Percentiles rank a stretch among this genome's conserved stretches.
phyloP scores from a whole-genome alignment of 495 filamentous ascomycete genomes.

The Podospora conica region DNA sequence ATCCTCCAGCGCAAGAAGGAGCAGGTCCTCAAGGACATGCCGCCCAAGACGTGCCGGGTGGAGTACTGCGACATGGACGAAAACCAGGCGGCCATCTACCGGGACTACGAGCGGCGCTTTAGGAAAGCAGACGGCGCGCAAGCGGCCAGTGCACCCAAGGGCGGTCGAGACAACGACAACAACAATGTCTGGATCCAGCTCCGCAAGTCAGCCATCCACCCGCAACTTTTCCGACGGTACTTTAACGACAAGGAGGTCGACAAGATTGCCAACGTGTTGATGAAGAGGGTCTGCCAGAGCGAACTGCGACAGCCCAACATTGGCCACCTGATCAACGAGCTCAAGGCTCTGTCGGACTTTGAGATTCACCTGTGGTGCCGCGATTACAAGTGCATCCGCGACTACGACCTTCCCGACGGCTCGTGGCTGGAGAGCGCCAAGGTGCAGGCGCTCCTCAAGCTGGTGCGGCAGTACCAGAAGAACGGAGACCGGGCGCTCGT shows the following conservation, averaged over 20 bases:
- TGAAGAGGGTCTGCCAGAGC: constrained; percentile 45
- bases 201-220: constrained; percentile 88
- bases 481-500: constrained; percentile 84
- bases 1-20: constrained; percentile 89
- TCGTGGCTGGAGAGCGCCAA: constrained; percentile 96
- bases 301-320: constrained; percentile 49
- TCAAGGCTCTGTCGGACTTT: constrained; percentile 69
- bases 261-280: constrained; percentile 70
- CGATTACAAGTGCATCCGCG: constrained; percentile 61
- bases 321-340: constrained; percentile 63
- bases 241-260: constrained; percentile 67
- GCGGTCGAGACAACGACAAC: constrained; percentile 38
- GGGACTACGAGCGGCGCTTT: constrained; percentile 37
- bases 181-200: constrained; percentile 85
- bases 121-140: constrained; percentile 43
- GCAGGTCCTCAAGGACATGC: constrained; percentile 84
- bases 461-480: constrained; percentile 63
- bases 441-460: constrained; percentile 64
- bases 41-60: constrained; percentile 70
- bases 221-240: constrained; percentile 73
- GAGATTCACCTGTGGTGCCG: constrained; percentile 75
- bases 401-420: constrained; percentile 62
- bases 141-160: constrained; percentile 28
- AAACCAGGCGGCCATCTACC: constrained; percentile 65
- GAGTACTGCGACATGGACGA: constrained; percentile 72